Evolutionary conservation across 2,329 filamentous ascomycete genomes (phyloP).

Genomic region (Incumbomyces delicatus): DNA sequence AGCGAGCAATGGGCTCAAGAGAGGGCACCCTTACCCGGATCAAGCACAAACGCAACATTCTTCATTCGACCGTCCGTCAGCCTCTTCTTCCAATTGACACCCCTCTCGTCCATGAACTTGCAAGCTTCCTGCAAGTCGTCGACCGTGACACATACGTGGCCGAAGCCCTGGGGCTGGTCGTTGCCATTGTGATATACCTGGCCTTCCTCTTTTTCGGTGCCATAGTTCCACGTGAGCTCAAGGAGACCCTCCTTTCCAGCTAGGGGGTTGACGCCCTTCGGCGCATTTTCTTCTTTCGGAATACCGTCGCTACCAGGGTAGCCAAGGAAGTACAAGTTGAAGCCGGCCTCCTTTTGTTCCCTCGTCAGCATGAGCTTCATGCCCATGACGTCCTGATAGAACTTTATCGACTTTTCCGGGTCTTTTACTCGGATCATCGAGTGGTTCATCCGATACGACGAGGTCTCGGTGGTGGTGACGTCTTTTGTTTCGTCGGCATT

Average conservation of each 20-base stretch:
- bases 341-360: slow-evolving; percentile 61
- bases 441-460: slow-evolving; percentile 60
- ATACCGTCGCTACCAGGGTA: slow-evolving; percentile 54
- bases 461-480: slow-evolving; percentile 60
- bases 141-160: slow-evolving; percentile 80
- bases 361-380: slow-evolving; percentile 70
- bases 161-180: slow-evolving; percentile 81
- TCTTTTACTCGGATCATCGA: slow-evolving; percentile 88
- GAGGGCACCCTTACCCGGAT: slow-evolving; percentile 54
- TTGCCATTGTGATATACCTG: slow-evolving; percentile 92
- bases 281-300: slow-evolving; percentile 39
- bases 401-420: slow-evolving; percentile 60
- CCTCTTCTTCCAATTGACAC: slow-evolving; percentile 88
- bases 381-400: slow-evolving; percentile 78
- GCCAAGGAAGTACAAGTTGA: slow-evolving; percentile 88
- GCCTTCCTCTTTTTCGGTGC: slow-evolving; percentile 65
- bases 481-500: slow-evolving; percentile 60
- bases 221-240: slow-evolving; percentile 78
- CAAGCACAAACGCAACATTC: slow-evolving; percentile 83
- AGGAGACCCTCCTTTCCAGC: slow-evolving; percentile 71
- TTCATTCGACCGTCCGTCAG: slow-evolving; percentile 85
- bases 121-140: slow-evolving; percentile 86
- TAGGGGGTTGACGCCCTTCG: slow-evolving; percentile 48
- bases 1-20: neutral
- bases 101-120: slow-evolving; percentile 68